These are phyloP conservation scores for Candida arabinofermentans DNA, from an alignment of 805 yeast species.

Conservation along the genomic window DNA sequence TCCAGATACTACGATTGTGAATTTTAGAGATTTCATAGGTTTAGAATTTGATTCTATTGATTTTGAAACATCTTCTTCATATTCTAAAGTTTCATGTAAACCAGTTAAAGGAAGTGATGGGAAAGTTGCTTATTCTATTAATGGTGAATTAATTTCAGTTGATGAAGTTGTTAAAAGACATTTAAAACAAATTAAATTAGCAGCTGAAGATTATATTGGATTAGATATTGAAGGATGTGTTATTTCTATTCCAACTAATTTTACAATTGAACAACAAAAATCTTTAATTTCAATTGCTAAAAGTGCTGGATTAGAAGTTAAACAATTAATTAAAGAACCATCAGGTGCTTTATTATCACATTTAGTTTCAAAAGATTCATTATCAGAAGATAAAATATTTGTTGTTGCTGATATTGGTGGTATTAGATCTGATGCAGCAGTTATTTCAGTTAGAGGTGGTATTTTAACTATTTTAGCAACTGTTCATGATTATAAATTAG, in stretches of 20 bases:
- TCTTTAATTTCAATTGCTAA: constrained; percentile 58
- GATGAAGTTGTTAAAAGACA: constrained; percentile 84
- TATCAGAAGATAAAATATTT: constrained; percentile 63
- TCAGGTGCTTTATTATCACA: constrained; percentile 88
- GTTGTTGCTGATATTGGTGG: constrained; percentile 98
- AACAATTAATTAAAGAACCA: constrained; percentile 91
- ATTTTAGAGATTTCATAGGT: constrained; percentile 93
- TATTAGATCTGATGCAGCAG: constrained; percentile 92
- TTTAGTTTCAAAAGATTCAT: constrained; percentile 46
- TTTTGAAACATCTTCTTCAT: no score
- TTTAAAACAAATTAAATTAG: constrained; percentile 70
- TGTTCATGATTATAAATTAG: constrained; percentile 73
- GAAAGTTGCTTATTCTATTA: constrained; percentile 61
- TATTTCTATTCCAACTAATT: constrained; percentile 86
- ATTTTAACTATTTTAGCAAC: constrained; percentile 85
- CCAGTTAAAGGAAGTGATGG: constrained; percentile 60
- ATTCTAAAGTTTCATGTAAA: constrained; percentile 61
- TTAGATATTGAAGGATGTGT: constrained; percentile 76
- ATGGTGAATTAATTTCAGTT: constrained; percentile 57
- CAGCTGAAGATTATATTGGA: constrained; percentile 93
- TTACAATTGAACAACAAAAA: constrained; percentile 66
- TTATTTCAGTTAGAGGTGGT: constrained; percentile 91
- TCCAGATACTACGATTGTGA: constrained; percentile 78
- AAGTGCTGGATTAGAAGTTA: constrained; percentile 71
- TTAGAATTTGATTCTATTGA: constrained; percentile 66